A percentile compares a stretch with the other conserved stretches of the same genome.
phyloP scores from a whole-genome alignment of 129 eudicot genomes.

The Apium graveolens region DNA sequence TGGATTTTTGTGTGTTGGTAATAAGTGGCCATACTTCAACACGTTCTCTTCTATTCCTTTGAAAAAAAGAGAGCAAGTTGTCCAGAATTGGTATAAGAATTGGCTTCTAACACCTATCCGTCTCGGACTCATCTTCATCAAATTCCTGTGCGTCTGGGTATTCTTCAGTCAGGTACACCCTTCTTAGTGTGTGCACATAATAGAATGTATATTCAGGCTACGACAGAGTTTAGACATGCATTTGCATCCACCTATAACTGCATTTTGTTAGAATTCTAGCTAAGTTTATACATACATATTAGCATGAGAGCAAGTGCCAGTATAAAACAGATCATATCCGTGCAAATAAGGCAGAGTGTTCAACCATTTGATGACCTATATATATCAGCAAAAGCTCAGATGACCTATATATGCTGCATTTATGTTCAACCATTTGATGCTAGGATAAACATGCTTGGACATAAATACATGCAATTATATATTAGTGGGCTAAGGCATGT shows the following conservation, averaged over 20 bases:
- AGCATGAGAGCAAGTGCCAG: no score
- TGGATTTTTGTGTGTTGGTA: slow-evolving; percentile 44
- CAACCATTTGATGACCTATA: no score
- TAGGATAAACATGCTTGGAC: no score
- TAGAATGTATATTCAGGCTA: background rate
- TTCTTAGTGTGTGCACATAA: background rate
- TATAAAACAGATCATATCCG: no score
- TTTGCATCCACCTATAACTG: background rate
- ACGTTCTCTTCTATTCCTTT: slow-evolving; percentile 41
- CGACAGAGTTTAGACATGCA: background rate
- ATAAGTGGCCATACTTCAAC: slow-evolving; percentile 58
- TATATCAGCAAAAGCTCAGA: background rate
- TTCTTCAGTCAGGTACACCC: background rate
- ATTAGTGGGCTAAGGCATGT: no score
- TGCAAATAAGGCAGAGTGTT: no score
- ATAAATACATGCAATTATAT: no score
- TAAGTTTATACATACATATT: no score
- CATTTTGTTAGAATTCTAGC: background rate
- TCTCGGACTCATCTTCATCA: slow-evolving; percentile 28
- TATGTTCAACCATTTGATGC: no score
- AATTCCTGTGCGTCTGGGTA: background rate
- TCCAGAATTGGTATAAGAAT: slow-evolving; percentile 58
- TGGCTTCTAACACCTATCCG: slow-evolving; percentile 52
- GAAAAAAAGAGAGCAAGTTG: slow-evolving; percentile 55
- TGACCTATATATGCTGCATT: no score